Percentiles rank a stretch among this genome's conserved stretches.
phyloP scores from a whole-genome alignment of 208 protist genomes.

The Angomonas desouzai region DNA sequence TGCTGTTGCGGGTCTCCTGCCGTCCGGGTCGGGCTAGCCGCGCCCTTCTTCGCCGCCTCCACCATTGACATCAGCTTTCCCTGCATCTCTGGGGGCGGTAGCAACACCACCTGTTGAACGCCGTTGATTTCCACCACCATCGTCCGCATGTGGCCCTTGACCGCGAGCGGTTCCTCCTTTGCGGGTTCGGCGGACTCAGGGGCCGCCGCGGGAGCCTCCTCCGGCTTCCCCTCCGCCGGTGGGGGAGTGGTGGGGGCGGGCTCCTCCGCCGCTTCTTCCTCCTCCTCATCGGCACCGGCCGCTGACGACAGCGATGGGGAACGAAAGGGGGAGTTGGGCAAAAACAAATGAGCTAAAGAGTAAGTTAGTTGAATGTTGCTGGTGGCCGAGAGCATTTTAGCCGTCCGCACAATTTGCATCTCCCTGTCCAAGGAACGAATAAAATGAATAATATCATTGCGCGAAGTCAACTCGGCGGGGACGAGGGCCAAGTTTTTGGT shows the following conservation, averaged over 20 bases:
- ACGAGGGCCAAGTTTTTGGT: constrained; percentile 55
- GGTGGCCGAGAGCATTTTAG: constrained; percentile 51
- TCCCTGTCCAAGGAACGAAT: constrained; percentile 62
- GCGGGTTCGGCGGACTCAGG: neutral
- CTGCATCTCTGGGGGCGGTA: constrained; percentile 48
- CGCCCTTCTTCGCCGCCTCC: neutral
- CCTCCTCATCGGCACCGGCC: too few relatives aligned
- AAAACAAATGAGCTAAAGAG: constrained; percentile 51
- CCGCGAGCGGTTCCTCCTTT: neutral
- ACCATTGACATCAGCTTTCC: constrained; percentile 34
- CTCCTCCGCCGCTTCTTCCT: neutral
- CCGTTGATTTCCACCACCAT: constrained; percentile 57
- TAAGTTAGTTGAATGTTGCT: constrained; percentile 48
- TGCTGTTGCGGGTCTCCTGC: neutral
- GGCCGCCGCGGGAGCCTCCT: neutral
- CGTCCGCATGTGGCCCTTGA: constrained; percentile 31
- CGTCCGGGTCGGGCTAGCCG: neutral
- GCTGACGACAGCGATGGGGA: neutral
- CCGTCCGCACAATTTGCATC: constrained; percentile 42
- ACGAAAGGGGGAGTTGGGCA: constrained; percentile 12
- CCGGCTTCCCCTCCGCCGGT: neutral
- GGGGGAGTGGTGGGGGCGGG: neutral
- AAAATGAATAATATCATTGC: constrained; percentile 53
- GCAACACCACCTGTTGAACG: constrained; percentile 43
- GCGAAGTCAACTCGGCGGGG: constrained; percentile 27